Base-by-base conservation (phyloP, 2,329 filamentous ascomycete species). In the Neospermospora avenae region DNA sequence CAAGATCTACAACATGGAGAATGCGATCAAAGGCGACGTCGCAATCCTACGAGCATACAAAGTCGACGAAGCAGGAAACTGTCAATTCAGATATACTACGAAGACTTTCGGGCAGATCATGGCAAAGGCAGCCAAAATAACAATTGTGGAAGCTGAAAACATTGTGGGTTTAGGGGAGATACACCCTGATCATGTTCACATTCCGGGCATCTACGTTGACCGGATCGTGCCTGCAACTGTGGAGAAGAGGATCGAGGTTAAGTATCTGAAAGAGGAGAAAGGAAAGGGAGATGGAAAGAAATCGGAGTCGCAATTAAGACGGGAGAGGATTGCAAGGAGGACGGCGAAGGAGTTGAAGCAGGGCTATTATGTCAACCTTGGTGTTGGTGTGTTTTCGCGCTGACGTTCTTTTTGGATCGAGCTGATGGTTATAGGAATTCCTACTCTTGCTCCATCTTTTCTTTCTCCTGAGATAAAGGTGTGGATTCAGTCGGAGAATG, bases 401-500 rank as follows among this genome's bases (percentile, higher is more conserved):
- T 35, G 5, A 2, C 22, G 18, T 11, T 37, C 4, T 7, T 18
- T 18, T 37, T 24, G 10, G 11, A 4, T 3, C 4, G 4, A 31
- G 18, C 48, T 51, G 18, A 51, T 10, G 20, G 6, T 14, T 6
- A 14, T 20, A 51, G 48, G 90, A n/a, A 91, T 96, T 73, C 91
- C 91, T 0, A 96, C 91, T 14, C 79, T 95, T n/a, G 90, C 91
- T 0, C 89, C 90, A 0, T 88, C 86, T 0, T 92, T 90, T 72
- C 76, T 96, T 6, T 84, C 88, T 1, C 74, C 82, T 0, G 83
- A 82, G 54, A 81, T 85, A 16, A 84, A 88, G 62, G 91, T 96
- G 31, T 91, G 90, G 84, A 82, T 96, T 45, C 91, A 96, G 73
- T 91, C 87, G 0, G 91, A 96, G 77, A 96, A 96, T 74, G 91